Base-by-base conservation (phyloP, 352 stramenopile genomes). In the Pythium aristosporum region DNA sequence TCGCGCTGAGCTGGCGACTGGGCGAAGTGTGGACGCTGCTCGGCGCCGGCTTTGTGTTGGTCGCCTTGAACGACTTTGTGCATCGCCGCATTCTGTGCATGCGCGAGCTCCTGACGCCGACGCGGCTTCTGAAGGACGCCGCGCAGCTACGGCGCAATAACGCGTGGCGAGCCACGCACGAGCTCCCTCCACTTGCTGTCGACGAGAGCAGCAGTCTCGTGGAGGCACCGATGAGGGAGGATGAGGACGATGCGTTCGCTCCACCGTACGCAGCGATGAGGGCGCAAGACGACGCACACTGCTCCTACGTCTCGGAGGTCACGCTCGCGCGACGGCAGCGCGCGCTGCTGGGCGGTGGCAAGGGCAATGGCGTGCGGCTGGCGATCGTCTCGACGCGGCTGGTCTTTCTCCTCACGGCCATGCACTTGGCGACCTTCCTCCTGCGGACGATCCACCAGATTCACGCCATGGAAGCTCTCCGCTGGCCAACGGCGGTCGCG, bases 381-480 rank as follows among this genome's bases (percentile, higher is more conserved):
- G 79, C 80, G 15, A 53, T 90, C 2, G 89, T 92, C 68, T 88
- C 69, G 10, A 89, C 79, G 43, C 73, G 80, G 2, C 73, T 92
- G 51, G 77, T 89, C 21, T 89, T 92, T n/a, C 53, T 92, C 18
- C 71, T 92, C 30, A 88, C 81, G 10, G 82, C 82, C 21, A 72
- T 92, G 54, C 82, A 92, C 55, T 51, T 92, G 5, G 78, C 79
- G 2, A 74, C 77, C 8, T 90, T 92, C 50, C 60, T 90, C 39
- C 68, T 89, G 47, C 80, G 80, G 15, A 86, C 75, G 12, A 66
- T 60, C 7, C 61, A 68, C 39, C 70, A 85, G 30, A 75, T 90
- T 48, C 50, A 73, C 16, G 39, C 65, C 13, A 43, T 63, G n/a
- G 60, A 59, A 39, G 9, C 8, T 39, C 8, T 51, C 32, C 63